A percentile compares a stretch with the other conserved stretches of the same genome.
phyloP scores from a whole-genome alignment of 2,329 filamentous ascomycete genomes.

The Sodiomyces alkalinus region DNA sequence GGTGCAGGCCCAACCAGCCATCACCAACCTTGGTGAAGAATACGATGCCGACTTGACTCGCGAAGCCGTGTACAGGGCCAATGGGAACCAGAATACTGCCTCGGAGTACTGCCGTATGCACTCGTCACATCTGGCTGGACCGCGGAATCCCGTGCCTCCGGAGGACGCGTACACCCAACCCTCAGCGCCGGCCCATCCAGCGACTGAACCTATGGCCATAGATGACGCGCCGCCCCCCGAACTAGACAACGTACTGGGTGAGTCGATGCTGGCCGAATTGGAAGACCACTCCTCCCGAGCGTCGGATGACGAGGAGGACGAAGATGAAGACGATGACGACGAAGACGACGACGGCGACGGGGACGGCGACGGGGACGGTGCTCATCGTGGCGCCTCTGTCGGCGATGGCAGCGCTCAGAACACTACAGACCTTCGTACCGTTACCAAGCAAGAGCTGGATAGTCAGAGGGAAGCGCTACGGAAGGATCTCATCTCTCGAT shows the following conservation, averaged over 20 bases:
- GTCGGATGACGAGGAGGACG: constrained; percentile 12
- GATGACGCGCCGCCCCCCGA: constrained; percentile 14
- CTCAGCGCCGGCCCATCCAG: constrained; percentile 11
- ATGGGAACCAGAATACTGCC: constrained; percentile 45
- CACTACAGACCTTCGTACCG: constrained; percentile 7
- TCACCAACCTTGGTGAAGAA: constrained; percentile 13
- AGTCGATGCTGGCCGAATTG: constrained; percentile 10
- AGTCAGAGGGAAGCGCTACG: constrained; percentile 58
- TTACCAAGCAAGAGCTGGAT: constrained; percentile 68
- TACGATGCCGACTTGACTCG: constrained; percentile 44
- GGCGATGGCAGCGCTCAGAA: background rate
- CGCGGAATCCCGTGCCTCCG: constrained; percentile 51
- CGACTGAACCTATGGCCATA: constrained; percentile 16
- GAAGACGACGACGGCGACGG: constrained; percentile 6
- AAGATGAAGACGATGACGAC: constrained; percentile 8
- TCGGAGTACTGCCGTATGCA: constrained; percentile 63
- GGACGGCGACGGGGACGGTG: constrained; percentile 5
- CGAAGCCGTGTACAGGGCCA: constrained; percentile 73
- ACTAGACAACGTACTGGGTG: constrained; percentile 11
- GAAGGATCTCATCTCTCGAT: constrained; percentile 71
- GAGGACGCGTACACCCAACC: constrained; percentile 32
- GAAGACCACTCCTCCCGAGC: constrained; percentile 11
- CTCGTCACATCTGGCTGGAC: constrained; percentile 37
- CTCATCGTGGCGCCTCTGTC: constrained; percentile 3
- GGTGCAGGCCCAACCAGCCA: constrained; percentile 10